These are phyloP conservation scores for Leccinum incarnatum DNA, from an alignment of 768 basidiomycete species.

Conservation along the genomic window DNA sequence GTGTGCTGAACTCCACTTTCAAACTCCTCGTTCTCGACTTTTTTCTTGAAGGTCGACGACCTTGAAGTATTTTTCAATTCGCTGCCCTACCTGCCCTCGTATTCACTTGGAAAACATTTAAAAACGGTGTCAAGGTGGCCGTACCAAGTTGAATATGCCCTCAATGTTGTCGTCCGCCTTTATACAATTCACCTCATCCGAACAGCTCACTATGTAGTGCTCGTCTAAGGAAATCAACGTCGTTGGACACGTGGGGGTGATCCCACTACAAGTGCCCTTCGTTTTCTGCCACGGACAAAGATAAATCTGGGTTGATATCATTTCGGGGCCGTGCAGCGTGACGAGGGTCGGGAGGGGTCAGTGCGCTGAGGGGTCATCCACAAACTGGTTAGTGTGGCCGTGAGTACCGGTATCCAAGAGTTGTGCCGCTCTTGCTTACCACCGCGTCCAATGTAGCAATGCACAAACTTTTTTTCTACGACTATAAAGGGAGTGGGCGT, in stretches of 20 bases:
- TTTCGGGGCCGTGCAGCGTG: neutral
- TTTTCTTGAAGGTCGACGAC: neutral
- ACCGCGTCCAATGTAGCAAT: neutral
- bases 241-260: neutral
- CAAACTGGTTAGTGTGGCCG: neutral
- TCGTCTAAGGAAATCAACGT: neutral
- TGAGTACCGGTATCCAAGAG: neutral
- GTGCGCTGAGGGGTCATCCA: neutral
- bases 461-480: neutral
- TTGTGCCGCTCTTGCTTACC: neutral
- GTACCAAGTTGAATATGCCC: neutral
- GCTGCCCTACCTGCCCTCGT: too few relatives aligned
- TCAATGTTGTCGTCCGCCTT: neutral
- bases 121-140: neutral
- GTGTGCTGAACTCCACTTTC: neutral
- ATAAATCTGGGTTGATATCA: too few relatives aligned
- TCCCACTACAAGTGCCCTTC: neutral
- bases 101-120: neutral
- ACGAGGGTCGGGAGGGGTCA: neutral
- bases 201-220: neutral
- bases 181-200: neutral
- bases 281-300: neutral
- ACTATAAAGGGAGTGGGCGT: neutral
- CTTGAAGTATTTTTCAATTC: neutral
- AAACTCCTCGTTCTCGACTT: neutral